A percentile compares a stretch with the other conserved stretches of the same genome.
Evolutionary conservation across 225 moss, liverwort and hornwort species (phyloP).

Genomic region (Bryum argenteum): DNA sequence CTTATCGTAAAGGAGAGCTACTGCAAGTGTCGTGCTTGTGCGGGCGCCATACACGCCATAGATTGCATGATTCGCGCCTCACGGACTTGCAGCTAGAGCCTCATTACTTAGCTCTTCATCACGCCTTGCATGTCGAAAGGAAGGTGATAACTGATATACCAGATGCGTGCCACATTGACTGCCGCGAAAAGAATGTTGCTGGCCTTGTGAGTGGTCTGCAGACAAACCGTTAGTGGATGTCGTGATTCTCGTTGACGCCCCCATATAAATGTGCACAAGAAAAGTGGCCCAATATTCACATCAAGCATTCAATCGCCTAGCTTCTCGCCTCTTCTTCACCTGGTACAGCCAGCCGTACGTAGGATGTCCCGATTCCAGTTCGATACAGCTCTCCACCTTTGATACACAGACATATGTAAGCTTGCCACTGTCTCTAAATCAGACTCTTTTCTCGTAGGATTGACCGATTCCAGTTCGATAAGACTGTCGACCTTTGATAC

Average conservation of each 20-base stretch:
- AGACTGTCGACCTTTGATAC: background rate
- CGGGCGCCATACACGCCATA: background rate
- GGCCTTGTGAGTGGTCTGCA: background rate
- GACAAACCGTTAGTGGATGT: slow-evolving; percentile 10
- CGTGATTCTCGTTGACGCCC: slow-evolving; percentile 19
- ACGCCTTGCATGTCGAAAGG: too few species aligned
- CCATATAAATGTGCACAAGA: background rate
- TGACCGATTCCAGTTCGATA: background rate
- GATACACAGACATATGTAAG: too few species aligned
- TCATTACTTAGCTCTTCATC: background rate
- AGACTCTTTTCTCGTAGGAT: too few species aligned
- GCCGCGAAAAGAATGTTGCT: background rate
- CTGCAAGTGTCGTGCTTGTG: too few species aligned
- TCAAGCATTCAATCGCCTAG: background rate
- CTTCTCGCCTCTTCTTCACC: background rate
- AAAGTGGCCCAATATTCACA: background rate
- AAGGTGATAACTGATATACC: background rate
- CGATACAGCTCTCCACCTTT: background rate
- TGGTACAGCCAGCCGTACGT: too few species aligned
- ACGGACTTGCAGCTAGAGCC: too few species aligned
- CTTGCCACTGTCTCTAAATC: too few species aligned
- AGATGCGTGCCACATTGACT: background rate
- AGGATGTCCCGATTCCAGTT: background rate
- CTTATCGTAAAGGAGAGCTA: too few species aligned
- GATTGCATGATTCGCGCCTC: background rate